Base-by-base conservation (phyloP, 495 filamentous ascomycete species). In the Annulohypoxylon nitens region DNA sequence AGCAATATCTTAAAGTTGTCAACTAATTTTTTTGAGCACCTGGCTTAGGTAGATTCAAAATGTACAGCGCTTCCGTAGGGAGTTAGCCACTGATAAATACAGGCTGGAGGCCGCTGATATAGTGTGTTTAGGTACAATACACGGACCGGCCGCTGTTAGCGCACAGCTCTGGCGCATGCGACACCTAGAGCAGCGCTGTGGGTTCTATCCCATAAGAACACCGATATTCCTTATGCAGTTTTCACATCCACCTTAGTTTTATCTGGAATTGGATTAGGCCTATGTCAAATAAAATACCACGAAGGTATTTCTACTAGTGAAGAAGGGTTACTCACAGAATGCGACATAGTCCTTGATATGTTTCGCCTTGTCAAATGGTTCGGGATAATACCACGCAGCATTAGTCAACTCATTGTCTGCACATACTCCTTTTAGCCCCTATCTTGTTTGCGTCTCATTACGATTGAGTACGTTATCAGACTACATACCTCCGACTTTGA, bases 381-480 rank as follows among this genome's bases (percentile, higher is more conserved):
- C 76, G 11, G 88, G 85, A 70, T 92, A 93, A 71, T 88, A 91
- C 90, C 91, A 92, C 18, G 90, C 91, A 7, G 88, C 88, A 76
- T 93, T 88, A 54, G 86, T 82, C 8, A 88, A 76, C 64, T 84
- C 82, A 45, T 83, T 81, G 20, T 83, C 87, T 88, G 37, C 16
- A 39, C 16, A 36, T 16, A 33, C 61, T 54, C 63, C n/a, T 18
- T 48, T 64, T 16, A 74, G 25, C 20, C n/a, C 30, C 23, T 26
- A 33, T 16, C 4, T 33, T 5, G 12, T 54, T 14, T 33, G 25
- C 30, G 2, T 11, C 50, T 12, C 12, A 12, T 9, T 34, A 26
- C 33, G 1, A 18, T 20, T 14, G 4, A 9, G 43, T 20, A 47
- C 4, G 20, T 9, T 20, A 8, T 20, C 4, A 47, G 16, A 20